Percentiles rank a stretch among this genome's conserved stretches.
These are phyloP conservation scores for Marsdenia floribunda DNA, from an alignment of 257 asterid genomes.

Conservation along the genomic window DNA sequence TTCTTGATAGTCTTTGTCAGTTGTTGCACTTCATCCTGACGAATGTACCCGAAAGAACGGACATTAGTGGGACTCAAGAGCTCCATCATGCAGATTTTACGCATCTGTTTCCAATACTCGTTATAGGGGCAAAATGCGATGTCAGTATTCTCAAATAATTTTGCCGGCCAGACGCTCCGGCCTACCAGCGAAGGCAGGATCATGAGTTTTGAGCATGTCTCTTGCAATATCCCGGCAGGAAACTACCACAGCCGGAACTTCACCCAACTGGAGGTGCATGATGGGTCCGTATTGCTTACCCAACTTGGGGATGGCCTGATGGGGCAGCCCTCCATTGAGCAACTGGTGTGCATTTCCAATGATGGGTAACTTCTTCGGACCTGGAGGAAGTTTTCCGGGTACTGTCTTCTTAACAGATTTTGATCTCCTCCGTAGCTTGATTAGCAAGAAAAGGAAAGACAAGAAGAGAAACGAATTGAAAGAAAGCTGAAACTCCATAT, in stretches of 20 bases:
- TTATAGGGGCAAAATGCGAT: not conserved
- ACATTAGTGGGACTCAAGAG: not conserved
- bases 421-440: not conserved
- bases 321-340: not conserved
- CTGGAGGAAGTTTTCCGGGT: not conserved
- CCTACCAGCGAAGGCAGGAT: not conserved
- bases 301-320: not conserved
- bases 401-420: too few relatives aligned
- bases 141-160: not conserved
- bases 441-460: not conserved
- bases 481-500: not conserved
- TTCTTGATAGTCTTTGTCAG: not conserved
- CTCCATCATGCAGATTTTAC: not conserved
- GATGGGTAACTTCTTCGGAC: not conserved
- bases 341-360: not conserved
- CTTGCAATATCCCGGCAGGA: not conserved
- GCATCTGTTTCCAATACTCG: conserved; percentile 5
- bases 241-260: not conserved
- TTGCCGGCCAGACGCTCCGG: not conserved
- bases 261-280: not conserved
- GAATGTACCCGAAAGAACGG: not conserved
- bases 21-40: not conserved
- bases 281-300: not conserved
- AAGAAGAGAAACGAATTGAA: not conserved
- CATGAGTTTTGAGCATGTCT: not conserved